Base-by-base conservation (phyloP, 768 basidiomycete species). In the Hericium coralloides region DNA sequence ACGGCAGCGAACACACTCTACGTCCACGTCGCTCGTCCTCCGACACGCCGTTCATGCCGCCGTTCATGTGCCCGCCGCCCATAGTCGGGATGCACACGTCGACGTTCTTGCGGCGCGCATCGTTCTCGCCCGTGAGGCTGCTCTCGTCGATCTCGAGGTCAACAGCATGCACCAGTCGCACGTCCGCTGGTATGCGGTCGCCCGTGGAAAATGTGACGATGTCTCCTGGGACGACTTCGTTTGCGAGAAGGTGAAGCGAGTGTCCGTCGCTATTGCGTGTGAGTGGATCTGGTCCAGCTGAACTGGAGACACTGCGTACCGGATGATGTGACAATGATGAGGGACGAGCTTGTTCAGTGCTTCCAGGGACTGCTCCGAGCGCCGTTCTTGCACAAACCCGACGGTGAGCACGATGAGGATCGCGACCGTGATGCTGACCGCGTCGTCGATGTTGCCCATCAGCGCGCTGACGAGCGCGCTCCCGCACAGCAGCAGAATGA, bases 391-490 rank as follows among this genome's bases (percentile, higher is more conserved):
- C 31, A 98, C 84, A 66, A 98, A 98, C 10, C 92, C 95, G 60
- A 98, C 95, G 79, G 94, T 95, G 6, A 98, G 73, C 22, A 98
- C 95, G 56, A 98, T 98, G 26, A 91, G 72, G 17, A 98, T 89
- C 25, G 95, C 95, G 10, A 95, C 78, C 1, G 88, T 86, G 59
- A 98, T 98, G 66, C 92, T 95, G 62, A 94, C 72, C 5, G 95
- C 95, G 66, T 98, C 95, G 67, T 98, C 93, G 38, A 89, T 72
- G 65, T 97, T 95, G n/a, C 95, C 95, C 84, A 98, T 91, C 50
- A 93, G 67, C 2, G 88, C 90, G 66, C 92, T 95, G 41, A 98
- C 83, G 17, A 80, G 75, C 0, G 95, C 94, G 67, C 94, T 97
- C 25, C 84, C 95, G 58, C 95, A 87, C 38, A 98, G 75, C 2